Percentiles rank a stretch among this genome's conserved stretches.
Conservation (phyloP, 106 monocot genomes). For the Platanthera guangdongensis region DNA sequence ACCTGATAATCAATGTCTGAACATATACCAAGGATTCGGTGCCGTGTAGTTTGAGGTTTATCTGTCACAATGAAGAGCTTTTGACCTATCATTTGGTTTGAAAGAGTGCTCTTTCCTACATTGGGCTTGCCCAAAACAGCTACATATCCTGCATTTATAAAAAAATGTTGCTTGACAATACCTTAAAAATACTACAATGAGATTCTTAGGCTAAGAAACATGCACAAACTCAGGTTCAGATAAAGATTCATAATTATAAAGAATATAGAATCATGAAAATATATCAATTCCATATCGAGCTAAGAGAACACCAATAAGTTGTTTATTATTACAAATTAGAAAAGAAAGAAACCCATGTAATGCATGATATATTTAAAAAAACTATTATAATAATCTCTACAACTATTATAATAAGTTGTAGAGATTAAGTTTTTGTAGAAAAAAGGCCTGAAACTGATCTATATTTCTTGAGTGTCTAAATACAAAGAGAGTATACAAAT, state of each 20-base stretch:
- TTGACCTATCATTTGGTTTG: slow-evolving; percentile 97
- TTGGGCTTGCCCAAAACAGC: slow-evolving; percentile 94
- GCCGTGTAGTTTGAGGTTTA: slow-evolving; percentile 95
- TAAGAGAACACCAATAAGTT: too few relatives aligned
- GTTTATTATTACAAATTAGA: too few relatives aligned
- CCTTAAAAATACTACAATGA: not conserved
- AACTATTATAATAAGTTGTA: too few relatives aligned
- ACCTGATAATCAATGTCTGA: slow-evolving; percentile 92
- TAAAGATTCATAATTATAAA: not conserved
- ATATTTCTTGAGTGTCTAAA: too few relatives aligned
- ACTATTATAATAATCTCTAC: too few relatives aligned
- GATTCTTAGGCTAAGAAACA: not conserved
- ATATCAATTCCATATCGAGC: too few relatives aligned
- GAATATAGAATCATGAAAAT: not conserved
- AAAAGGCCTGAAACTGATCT: too few relatives aligned
- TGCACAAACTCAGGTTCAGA: not conserved
- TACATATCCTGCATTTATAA: slow-evolving; percentile 69
- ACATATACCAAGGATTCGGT: slow-evolving; percentile 96
- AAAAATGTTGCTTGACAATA: not conserved
- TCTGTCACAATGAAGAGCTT: slow-evolving; percentile 98
- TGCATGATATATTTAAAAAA: too few relatives aligned
- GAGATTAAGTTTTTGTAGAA: too few relatives aligned
- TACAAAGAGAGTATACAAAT: too few relatives aligned
- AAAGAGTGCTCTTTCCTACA: slow-evolving; percentile 99
- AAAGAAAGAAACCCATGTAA: too few relatives aligned